Evolutionary conservation across 768 basidiomycete species (phyloP), one percentile per base, ranked within the genome.

Genomic region (Pholiota molesta): DNA sequence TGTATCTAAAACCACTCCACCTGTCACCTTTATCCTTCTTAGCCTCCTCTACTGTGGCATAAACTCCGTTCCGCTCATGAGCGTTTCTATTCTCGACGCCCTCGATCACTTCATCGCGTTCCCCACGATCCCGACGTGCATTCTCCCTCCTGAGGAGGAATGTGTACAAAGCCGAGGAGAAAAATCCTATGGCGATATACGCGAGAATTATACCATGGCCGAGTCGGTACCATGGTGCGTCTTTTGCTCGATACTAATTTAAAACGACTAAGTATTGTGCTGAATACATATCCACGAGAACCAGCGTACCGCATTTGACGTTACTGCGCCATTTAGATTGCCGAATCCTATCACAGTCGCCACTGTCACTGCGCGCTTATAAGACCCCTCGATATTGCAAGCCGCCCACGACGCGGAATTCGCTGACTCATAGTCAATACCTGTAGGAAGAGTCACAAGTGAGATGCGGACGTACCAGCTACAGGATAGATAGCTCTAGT

Each of bases 1-100:
- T 84, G 72, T 91, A 92, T 66, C 86, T 77, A 68, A 91, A 92
- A 28, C 90, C 89, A 67, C 87, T 89, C 89, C 88, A 90, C 52
- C 74, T 74, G 72, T 91, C 89, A 0, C 89, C 90, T 74, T 88
- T 90, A 64, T 86, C 87, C 59, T 77, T 71, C 74, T 85, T 88
- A 51, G 88, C 89, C 1, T 89, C 88, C 19, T 78, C 86, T 16
- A 88, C 76, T 29, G 79, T 86, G 8, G 72, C 79, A 66, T 80
- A 89, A 44, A 78, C 75, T 10, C 87, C 87, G 59, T 89, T 89
- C 72, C 73, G 79, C 63, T 79, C 79, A 37, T 75, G 70, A 33
- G 65, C 68, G 9, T 66, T 65, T 64, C 40, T 73, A 62, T 66
- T 75, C 49, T 64, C 66, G 21, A 76, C 75, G 42, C 78, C 80